These are phyloP conservation scores for Trametes punicea DNA, from an alignment of 768 basidiomycete genomes.

Conservation along the genomic window DNA sequence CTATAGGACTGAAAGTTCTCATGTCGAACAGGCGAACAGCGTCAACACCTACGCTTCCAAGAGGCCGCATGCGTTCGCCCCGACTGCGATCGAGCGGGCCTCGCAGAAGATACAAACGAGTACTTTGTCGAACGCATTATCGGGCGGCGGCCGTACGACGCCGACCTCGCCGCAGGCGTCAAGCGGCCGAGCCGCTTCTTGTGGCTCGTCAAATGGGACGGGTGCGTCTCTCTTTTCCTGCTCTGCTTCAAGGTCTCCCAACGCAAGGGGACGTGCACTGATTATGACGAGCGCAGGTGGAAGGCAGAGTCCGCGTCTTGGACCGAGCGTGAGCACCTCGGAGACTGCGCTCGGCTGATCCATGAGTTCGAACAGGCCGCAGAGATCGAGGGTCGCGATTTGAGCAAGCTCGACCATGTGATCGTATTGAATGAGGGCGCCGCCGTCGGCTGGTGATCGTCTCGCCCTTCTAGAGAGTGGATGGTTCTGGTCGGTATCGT, in stretches of 20 bases:
- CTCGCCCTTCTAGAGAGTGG: background rate
- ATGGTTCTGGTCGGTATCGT: background rate
- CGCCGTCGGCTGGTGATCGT: conserved; percentile 12
- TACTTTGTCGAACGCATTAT: conserved; percentile 26
- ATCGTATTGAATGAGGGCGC: conserved; percentile 21
- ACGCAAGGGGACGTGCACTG: background rate
- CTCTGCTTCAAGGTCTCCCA: background rate
- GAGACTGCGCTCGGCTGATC: conserved; percentile 15
- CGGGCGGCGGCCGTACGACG: conserved; percentile 20
- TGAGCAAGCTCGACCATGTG: conserved; percentile 1
- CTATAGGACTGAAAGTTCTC: no score
- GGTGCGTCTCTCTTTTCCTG: conserved; percentile 10
- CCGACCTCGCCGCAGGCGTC: background rate
- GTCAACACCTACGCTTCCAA: conserved; percentile 1
- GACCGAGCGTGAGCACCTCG: conserved; percentile 13
- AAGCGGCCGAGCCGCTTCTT: conserved; percentile 3
- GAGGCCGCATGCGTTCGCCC: conserved; percentile 19
- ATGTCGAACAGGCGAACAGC: background rate
- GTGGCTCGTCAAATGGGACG: conserved; percentile 25
- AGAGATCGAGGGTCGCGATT: conserved; percentile 16
- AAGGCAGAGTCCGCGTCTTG: conserved; percentile 15
- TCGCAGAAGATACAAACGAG: conserved; percentile 16
- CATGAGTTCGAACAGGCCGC: conserved; percentile 21
- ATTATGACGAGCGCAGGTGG: conserved; percentile 7
- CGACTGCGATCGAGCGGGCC: conserved; percentile 14